phyloP scores from a whole-genome alignment of 768 basidiomycete species.

The Pulveroboletus sp. region DNA sequence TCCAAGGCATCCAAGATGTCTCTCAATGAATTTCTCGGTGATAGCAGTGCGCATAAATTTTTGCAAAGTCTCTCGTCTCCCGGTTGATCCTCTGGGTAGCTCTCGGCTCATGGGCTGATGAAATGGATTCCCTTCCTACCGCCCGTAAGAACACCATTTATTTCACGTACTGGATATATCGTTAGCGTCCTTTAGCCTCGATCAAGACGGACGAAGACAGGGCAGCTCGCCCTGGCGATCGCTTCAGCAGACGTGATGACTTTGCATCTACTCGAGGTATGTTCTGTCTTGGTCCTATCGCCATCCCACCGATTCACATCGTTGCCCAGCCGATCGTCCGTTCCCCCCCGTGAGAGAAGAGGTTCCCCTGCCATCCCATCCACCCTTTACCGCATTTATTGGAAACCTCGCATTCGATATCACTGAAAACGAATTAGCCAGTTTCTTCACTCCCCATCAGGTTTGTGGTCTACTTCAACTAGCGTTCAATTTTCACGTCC shows the following conservation, averaged over 20 bases:
- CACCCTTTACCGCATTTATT: constrained; percentile 95
- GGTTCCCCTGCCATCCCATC: constrained; percentile 89
- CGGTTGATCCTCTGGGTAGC: constrained; percentile 40
- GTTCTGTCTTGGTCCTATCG: constrained; percentile 23
- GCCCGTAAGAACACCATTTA: constrained; percentile 66
- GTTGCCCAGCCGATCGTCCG: constrained; percentile 49
- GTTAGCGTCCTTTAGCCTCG: constrained; percentile 48
- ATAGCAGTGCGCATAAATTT: constrained; percentile 56
- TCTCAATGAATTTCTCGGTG: constrained; percentile 88
- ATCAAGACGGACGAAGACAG: constrained; percentile 65
- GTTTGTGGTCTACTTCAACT: constrained; percentile 34
- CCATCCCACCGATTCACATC: constrained; percentile 9
- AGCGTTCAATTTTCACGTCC: not conserved
- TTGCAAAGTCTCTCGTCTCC: constrained; percentile 8
- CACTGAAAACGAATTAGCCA: constrained; percentile 74
- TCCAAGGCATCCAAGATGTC: constrained; percentile 86
- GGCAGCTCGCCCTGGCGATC: constrained; percentile 44
- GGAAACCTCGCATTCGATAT: constrained; percentile 95
- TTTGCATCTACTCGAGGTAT: constrained; percentile 58
- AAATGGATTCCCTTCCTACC: constrained; percentile 90
- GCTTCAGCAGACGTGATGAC: constrained; percentile 60
- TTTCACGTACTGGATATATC: constrained; percentile 9
- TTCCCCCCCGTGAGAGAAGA: constrained; percentile 73
- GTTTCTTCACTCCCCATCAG: constrained; percentile 69
- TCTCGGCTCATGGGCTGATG: constrained; percentile 96